Percentiles rank a stretch among this genome's conserved stretches.
Conservation (phyloP, 345 rosid species). For the Raphanus sativus region DNA sequence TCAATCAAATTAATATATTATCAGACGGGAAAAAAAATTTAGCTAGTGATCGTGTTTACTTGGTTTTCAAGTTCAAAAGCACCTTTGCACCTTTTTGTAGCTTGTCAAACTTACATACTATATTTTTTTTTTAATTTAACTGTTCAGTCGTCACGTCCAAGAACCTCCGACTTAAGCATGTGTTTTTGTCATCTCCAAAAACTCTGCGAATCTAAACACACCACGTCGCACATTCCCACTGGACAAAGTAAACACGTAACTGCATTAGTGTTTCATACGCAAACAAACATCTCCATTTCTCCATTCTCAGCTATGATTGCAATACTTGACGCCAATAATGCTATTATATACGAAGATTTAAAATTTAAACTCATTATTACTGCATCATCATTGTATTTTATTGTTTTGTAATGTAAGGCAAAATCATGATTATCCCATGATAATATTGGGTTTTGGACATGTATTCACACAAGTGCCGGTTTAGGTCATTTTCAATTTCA, state of each 20-base stretch:
- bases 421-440: neutral
- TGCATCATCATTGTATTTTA: slow-evolving; percentile 12
- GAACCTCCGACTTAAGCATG: slow-evolving; percentile 10
- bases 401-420: neutral
- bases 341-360: neutral
- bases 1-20: too few relatives aligned
- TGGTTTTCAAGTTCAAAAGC: slow-evolving; percentile 22
- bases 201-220: neutral
- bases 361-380: neutral
- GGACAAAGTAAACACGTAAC: slow-evolving; percentile 32
- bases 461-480: too few relatives aligned
- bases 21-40: neutral
- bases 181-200: slow-evolving; percentile 13
- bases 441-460: too few relatives aligned
- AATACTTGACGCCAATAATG: slow-evolving; percentile 15
- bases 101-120: neutral
- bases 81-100: slow-evolving; percentile 12
- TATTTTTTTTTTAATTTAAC: neutral
- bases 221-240: slow-evolving; percentile 10
- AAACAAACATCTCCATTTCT: slow-evolving; percentile 20
- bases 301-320: slow-evolving; percentile 32
- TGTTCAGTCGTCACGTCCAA: slow-evolving; percentile 11
- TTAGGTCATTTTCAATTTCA: too few relatives aligned
- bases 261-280: slow-evolving; percentile 39
- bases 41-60: slow-evolving; percentile 18